Conservation (phyloP, 2,329 filamentous ascomycete genomes). For the Colletotrichum euphorbiae region DNA sequence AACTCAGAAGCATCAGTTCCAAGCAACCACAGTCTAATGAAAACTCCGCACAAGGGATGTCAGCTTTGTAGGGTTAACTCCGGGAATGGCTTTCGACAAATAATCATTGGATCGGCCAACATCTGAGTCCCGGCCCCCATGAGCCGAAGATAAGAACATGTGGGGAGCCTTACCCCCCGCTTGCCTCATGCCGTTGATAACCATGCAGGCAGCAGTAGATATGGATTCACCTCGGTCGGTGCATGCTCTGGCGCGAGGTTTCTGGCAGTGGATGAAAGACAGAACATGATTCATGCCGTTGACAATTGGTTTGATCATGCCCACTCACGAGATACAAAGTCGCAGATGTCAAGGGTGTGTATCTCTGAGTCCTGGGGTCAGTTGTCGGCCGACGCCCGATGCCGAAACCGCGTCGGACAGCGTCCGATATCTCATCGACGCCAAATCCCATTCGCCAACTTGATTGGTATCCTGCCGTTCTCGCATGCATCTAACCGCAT, state of each 20-base stretch:
- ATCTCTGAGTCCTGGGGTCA: background rate
- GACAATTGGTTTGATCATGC: background rate
- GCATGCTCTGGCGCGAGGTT: background rate
- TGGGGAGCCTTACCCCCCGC: background rate
- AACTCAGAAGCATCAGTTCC: background rate
- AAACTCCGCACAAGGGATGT: background rate
- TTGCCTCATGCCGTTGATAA: slow-evolving; percentile 21
- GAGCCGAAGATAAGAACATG: slow-evolving; percentile 15
- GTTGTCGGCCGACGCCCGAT: slow-evolving; percentile 18
- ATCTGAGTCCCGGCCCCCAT: background rate
- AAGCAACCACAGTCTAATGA: background rate
- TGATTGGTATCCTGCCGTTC: background rate
- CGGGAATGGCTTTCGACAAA: background rate
- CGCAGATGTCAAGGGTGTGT: background rate
- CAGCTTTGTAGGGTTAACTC: background rate
- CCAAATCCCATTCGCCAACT: background rate
- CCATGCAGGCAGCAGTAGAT: background rate
- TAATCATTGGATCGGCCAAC: slow-evolving; percentile 10
- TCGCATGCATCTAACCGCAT: background rate
- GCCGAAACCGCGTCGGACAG: slow-evolving; percentile 21
- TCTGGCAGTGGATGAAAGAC: background rate
- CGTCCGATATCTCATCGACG: background rate
- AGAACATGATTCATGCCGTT: background rate
- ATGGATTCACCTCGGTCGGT: background rate
- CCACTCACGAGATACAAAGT: background rate